Conservation (phyloP, 139 green algal genomes). For the Diplosphaera chodatii region DNA sequence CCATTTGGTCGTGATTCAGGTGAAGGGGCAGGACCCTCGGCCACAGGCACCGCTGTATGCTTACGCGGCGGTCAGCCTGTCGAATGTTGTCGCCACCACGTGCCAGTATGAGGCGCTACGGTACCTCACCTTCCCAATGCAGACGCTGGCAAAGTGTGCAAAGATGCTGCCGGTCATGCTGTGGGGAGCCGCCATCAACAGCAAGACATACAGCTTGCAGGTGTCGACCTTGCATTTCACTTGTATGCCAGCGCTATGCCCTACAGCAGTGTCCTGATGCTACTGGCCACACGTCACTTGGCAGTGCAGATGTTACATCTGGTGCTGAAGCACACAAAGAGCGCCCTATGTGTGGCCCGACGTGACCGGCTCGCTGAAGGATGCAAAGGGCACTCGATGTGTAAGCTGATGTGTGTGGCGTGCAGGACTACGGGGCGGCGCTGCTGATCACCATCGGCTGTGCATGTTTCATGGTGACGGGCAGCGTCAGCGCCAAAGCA, state of each 20-base stretch:
- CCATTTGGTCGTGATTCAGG: conserved; percentile 5
- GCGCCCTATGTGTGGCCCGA: too few species aligned
- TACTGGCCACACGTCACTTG: too few species aligned
- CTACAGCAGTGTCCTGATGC: too few species aligned
- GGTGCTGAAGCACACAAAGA: too few species aligned
- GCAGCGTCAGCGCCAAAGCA: not conserved
- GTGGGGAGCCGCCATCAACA: conserved; percentile 87
- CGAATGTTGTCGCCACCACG: too few species aligned
- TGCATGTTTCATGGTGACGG: conserved; percentile 71
- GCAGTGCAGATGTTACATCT: too few species aligned
- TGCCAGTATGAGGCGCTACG: conserved; percentile 97
- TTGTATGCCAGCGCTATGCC: too few species aligned
- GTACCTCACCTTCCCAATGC: conserved; percentile 92
- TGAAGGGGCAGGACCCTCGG: conserved; percentile 22
- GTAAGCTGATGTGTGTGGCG: too few species aligned
- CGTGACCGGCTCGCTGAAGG: too few species aligned
- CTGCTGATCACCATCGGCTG: conserved; percentile 76
- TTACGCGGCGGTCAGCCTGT: conserved; percentile 59
- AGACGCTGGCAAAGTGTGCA: conserved; percentile 92
- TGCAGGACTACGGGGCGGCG: conserved; percentile 69
- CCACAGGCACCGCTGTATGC: conserved; percentile 55
- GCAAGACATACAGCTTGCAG: conserved; percentile 69
- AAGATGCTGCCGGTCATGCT: conserved; percentile 99
- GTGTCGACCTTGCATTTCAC: too few species aligned
- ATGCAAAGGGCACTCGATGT: too few species aligned